phyloP scores from a whole-genome alignment of 2,329 filamentous ascomycete genomes.

The Sodiomyces alkalinus region DNA sequence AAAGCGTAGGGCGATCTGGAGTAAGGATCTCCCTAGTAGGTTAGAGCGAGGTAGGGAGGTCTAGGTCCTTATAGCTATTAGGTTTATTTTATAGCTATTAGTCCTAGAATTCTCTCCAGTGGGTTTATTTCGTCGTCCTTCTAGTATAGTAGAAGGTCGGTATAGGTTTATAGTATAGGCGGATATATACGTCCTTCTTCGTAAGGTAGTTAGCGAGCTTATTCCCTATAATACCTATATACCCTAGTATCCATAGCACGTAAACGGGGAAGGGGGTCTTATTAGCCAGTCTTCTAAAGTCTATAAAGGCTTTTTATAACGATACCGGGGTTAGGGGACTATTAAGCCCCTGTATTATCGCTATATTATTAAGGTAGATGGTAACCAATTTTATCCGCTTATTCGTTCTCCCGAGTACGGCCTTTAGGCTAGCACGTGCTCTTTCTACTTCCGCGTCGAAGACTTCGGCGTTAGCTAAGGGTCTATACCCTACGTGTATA shows the following conservation, averaged over 20 bases:
- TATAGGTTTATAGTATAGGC: background rate
- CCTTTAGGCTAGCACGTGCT: slow-evolving; percentile 5
- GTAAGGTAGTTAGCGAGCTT: slow-evolving; percentile 4
- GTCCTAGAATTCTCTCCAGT: background rate
- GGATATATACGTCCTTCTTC: slow-evolving; percentile 2
- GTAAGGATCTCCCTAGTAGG: too few relatives aligned
- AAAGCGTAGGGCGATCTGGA: too few relatives aligned
- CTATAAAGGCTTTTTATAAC: slow-evolving; percentile 7
- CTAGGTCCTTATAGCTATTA: too few relatives aligned
- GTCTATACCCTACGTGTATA: slow-evolving; percentile 2
- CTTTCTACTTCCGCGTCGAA: slow-evolving; percentile 7
- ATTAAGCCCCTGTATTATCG: slow-evolving; percentile 5
- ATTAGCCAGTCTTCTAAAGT: slow-evolving; percentile 2
- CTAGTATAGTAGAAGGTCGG: background rate
- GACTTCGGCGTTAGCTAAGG: slow-evolving; percentile 6
- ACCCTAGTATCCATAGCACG: slow-evolving; percentile 4
- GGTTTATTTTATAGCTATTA: too few relatives aligned
- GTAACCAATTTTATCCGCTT: slow-evolving; percentile 3
- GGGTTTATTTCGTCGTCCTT: background rate
- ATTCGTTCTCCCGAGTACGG: slow-evolving; percentile 2
- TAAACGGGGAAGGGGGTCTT: background rate
- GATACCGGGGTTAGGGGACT: slow-evolving; percentile 7
- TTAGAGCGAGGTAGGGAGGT: too few relatives aligned
- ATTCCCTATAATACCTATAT: slow-evolving; percentile 4
- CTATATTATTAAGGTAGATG: slow-evolving; percentile 8